These are phyloP conservation scores for Cynanchum wilfordii DNA, from an alignment of 257 asterid species.

Conservation along the genomic window DNA sequence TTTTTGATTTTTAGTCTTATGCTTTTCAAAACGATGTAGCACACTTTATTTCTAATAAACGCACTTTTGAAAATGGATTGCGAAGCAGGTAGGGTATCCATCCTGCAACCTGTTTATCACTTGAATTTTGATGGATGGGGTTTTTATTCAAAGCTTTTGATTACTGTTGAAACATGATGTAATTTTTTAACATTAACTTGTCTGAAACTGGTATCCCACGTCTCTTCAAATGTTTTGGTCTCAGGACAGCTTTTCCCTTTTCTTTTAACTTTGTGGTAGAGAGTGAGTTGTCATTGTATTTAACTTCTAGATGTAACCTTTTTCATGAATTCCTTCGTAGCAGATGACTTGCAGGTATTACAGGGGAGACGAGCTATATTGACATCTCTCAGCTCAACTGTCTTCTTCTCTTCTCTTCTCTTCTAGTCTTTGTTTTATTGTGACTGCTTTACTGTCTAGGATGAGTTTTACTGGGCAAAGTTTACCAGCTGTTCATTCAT, in stretches of 20 bases:
- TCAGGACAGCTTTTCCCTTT: neutral
- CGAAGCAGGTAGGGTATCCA: slow-evolving; percentile 24
- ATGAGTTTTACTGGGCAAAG: neutral
- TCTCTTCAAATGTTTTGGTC: slow-evolving; percentile 1
- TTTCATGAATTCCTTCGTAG: neutral
- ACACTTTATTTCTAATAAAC: slow-evolving; percentile 33
- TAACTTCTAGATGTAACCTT: neutral
- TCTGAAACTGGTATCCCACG: neutral
- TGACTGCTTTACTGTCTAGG: neutral
- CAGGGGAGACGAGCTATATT: neutral
- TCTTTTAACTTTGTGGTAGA: neutral
- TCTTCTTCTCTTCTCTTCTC: neutral
- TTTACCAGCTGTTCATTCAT: neutral
- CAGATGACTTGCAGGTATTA: neutral
- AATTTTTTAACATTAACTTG: neutral
- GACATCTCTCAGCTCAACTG: slow-evolving; percentile 4
- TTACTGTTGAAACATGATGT: slow-evolving; percentile 2
- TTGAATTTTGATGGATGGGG: slow-evolving; percentile 10
- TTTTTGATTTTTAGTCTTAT: slow-evolving; percentile 27
- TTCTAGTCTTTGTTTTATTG: neutral
- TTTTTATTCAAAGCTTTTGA: slow-evolving; percentile 1
- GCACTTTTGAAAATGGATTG: slow-evolving; percentile 35
- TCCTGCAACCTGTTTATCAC: slow-evolving; percentile 2
- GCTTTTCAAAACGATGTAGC: slow-evolving; percentile 53
- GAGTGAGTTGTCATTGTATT: neutral